These are phyloP conservation scores for Diaporthe australafricana DNA, from an alignment of 2,329 filamentous ascomycete genomes.

Conservation along the genomic window DNA sequence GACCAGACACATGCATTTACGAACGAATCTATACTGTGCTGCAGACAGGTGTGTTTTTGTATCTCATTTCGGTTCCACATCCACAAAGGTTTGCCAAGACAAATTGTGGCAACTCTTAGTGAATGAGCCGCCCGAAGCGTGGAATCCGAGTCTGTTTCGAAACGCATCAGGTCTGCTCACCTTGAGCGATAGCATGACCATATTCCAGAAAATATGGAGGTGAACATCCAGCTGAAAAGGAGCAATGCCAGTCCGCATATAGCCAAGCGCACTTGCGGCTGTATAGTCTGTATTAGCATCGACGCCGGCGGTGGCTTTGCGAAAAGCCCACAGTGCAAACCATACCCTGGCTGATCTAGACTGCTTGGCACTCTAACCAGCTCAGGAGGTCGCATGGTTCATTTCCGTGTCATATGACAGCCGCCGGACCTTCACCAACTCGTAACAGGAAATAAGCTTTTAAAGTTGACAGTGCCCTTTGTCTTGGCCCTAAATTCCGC, in stretches of 20 bases:
- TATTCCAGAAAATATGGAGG: no score
- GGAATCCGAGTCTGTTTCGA: neutral
- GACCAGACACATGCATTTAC: no score
- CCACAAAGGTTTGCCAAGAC: slow-evolving; percentile 11
- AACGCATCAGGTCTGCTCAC: neutral
- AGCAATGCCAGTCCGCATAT: neutral
- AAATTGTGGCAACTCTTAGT: no score
- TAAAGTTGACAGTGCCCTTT: neutral
- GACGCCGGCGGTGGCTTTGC: neutral
- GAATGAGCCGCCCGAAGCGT: neutral
- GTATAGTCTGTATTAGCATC: neutral
- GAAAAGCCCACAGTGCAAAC: neutral
- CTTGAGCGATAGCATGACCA: neutral
- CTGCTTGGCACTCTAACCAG: slow-evolving; percentile 25
- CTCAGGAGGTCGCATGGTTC: slow-evolving; percentile 4
- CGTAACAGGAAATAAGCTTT: neutral
- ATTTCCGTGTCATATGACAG: slow-evolving; percentile 28
- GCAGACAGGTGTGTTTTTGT: neutral
- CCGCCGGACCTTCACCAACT: neutral
- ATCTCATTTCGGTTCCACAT: neutral
- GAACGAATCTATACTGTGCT: no score
- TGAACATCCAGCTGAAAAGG: neutral
- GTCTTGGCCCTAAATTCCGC: neutral
- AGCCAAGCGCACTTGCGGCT: neutral
- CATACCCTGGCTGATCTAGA: neutral